Base-by-base conservation (phyloP, 2,329 filamentous ascomycete genomes). In the Phaeosphaeriaceae sp. region DNA sequence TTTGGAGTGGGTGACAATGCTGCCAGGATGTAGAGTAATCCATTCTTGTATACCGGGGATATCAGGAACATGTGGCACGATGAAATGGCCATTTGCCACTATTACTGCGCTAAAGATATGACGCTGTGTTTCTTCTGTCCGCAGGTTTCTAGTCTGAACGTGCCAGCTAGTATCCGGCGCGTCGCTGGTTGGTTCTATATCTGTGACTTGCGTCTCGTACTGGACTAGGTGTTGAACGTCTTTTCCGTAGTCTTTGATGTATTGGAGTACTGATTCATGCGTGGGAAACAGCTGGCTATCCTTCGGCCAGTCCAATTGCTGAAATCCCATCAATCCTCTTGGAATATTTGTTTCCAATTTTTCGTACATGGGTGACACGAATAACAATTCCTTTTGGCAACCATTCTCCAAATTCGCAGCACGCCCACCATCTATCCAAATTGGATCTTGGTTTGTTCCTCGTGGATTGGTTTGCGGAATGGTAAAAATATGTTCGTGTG, bases 311-410 rank as follows among this genome's bases (percentile, higher is more conserved):
- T 81, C 69, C 6, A 83, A 76, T 58, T 93, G 88, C 4, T 87
- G 87, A 70, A 87, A 97, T 3, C 81, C 77, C 93, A 97, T 97
- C 43, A 97, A 70, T 0, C 80, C 79, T 50, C 88, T 84, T 0
- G 92, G 89, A 39, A 97, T 92, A 70, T 97, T 97, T 17, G 92
- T 92, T 65, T 96, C 87, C 13, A 97, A 77, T 18, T 81, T 76
- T 39, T 91, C 85, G 71, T 97, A 97, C 74, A 96, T 84, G 3
- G 92, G 89, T 15, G 89, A 90, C n/a, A 90, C 79, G 64, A 93
- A 96, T 2, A 85, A 72, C 5, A 87, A 82, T 1, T 81, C 51
- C 23, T 70, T 17, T 39, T 52, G 16, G 16, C 4, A 4, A 15
- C 12, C 29, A 33, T 30, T 34, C n/a, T n/a, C n/a, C n/a, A n/a